Conservation (phyloP, 305 asterid species). For the Vinca major region DNA sequence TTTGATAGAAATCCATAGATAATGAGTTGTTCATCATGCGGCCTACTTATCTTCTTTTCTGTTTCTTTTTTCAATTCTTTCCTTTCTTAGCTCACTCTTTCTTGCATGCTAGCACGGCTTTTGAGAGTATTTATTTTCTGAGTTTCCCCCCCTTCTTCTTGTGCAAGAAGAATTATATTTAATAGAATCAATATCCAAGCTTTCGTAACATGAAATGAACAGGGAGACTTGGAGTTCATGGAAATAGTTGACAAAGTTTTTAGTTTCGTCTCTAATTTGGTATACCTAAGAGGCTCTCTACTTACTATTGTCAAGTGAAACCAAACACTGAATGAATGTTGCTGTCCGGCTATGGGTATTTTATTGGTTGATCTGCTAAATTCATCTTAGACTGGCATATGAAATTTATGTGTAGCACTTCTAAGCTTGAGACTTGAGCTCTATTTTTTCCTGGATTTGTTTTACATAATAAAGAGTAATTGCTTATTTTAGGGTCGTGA, state of each 20-base stretch:
- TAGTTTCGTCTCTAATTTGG: neutral
- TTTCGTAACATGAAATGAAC: neutral
- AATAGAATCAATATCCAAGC: neutral
- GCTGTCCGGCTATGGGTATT: neutral
- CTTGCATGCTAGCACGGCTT: neutral
- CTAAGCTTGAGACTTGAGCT: neutral
- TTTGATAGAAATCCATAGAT: neutral
- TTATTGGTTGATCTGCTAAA: neutral
- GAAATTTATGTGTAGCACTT: neutral
- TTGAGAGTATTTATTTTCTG: neutral
- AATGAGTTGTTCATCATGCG: neutral
- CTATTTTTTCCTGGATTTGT: neutral
- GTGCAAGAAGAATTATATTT: neutral
- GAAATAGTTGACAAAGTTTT: neutral
- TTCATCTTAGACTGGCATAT: constrained; percentile 4
- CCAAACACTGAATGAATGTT: neutral
- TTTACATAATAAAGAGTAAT: constrained; percentile 11
- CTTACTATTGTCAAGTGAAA: neutral
- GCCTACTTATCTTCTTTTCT: neutral
- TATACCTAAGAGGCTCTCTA: neutral
- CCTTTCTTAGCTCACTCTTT: constrained; percentile 2
- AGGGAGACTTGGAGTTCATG: neutral
- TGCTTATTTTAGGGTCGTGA: constrained; percentile 69
- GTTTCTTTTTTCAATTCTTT: neutral
- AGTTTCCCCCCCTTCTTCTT: neutral